phyloP scores from a whole-genome alignment of 331 rosid genomes.

The Saraca asoca region DNA sequence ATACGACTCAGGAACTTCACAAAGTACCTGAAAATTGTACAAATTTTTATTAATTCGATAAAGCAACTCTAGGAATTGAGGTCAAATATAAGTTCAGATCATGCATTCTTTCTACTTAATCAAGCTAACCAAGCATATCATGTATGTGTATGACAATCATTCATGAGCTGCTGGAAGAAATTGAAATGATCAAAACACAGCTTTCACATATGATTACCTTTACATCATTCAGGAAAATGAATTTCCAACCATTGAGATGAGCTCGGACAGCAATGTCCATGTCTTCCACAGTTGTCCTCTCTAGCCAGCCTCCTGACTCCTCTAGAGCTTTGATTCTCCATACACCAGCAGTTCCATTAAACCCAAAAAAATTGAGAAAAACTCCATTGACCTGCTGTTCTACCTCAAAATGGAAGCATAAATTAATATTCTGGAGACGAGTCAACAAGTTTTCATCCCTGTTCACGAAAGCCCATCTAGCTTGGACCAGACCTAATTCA shows the following conservation, averaged over 20 bases:
- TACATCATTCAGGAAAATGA: constrained; percentile 83
- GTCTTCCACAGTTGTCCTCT: constrained; percentile 94
- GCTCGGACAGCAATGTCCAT: constrained; percentile 99
- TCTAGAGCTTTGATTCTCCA: constrained; percentile 95
- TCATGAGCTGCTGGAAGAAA: constrained; percentile 20
- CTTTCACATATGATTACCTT: constrained; percentile 54
- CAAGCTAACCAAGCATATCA: background rate
- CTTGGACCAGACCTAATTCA: constrained; percentile 81
- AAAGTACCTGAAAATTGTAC: constrained; percentile 65
- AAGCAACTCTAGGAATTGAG: constrained; percentile 4
- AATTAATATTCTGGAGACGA: constrained; percentile 89
- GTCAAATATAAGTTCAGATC: constrained; percentile 14
- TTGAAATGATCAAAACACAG: constrained; percentile 11
- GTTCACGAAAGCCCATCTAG: constrained; percentile 96
- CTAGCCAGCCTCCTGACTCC: constrained; percentile 98
- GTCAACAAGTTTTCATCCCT: constrained; percentile 91
- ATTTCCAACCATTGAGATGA: constrained; percentile 96
- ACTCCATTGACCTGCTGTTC: constrained; percentile 97
- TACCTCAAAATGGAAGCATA: constrained; percentile 98
- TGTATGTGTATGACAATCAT: constrained; percentile 4
- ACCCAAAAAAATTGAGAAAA: constrained; percentile 87
- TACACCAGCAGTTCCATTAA: constrained; percentile 98
- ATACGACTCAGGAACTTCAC: constrained; percentile 94
- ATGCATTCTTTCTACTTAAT: background rate
- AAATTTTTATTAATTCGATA: constrained; percentile 13